Conservation (phyloP, 2,329 filamentous ascomycete species). For the Whalleya microplaca region DNA sequence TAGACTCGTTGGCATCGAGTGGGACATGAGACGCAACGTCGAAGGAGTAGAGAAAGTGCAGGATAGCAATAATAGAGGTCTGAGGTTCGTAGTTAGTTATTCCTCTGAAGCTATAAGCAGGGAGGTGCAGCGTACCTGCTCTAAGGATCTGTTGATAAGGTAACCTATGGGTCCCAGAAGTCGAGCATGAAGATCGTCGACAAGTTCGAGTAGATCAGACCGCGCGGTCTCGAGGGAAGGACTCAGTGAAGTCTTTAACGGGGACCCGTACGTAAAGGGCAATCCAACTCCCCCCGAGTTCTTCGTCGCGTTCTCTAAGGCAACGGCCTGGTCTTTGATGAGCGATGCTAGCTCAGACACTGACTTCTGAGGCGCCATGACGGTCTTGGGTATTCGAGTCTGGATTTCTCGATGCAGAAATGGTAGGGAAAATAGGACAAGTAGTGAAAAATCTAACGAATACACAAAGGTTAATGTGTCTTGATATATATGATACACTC, state of each 20-base stretch:
- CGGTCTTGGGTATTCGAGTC: no score
- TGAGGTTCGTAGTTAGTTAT: constrained; percentile 9
- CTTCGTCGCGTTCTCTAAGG: constrained; percentile 24
- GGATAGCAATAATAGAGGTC: constrained; percentile 21
- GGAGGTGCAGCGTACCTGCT: constrained; percentile 18
- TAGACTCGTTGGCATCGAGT: constrained; percentile 8
- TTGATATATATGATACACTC: no score
- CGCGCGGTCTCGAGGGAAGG: constrained; percentile 18
- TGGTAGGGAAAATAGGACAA: no score
- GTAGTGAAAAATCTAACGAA: no score
- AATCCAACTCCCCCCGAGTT: constrained; percentile 22
- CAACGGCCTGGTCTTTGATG: constrained; percentile 21
- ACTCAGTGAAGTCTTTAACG: constrained; percentile 13
- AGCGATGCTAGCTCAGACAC: constrained; percentile 31
- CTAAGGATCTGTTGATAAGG: constrained; percentile 14
- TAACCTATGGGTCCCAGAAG: constrained; percentile 28
- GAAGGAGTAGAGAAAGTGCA: constrained; percentile 29
- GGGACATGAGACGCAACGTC: constrained; percentile 29
- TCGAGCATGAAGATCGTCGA: constrained; percentile 31
- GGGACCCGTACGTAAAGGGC: constrained; percentile 24
- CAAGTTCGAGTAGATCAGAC: constrained; percentile 26
- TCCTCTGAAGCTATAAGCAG: not conserved
- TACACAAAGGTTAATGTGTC: no score
- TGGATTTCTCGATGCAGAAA: no score
- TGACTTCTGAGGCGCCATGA: constrained; percentile 27